phyloP scores from a whole-genome alignment of 2,329 filamentous ascomycete species.

The Leptographium galeiforme region DNA sequence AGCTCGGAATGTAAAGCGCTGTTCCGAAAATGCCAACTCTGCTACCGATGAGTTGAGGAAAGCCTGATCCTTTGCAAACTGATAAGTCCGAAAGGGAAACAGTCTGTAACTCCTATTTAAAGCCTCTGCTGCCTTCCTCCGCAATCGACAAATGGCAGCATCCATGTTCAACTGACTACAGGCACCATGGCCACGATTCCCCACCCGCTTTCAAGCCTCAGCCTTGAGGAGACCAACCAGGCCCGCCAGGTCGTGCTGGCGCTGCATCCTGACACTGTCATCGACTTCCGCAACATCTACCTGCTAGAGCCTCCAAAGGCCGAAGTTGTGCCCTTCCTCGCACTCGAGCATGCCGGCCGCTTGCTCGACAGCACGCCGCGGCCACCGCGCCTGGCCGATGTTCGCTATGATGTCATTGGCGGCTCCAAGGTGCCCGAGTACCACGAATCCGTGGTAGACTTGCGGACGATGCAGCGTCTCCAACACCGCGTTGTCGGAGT shows the following conservation, averaged over 20 bases:
- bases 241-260: not conserved
- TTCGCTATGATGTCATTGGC: slow-evolving; percentile 25
- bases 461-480: not conserved
- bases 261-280: slow-evolving; percentile 11
- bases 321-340: slow-evolving; percentile 29
- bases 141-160: too few species aligned
- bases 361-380: slow-evolving; percentile 9
- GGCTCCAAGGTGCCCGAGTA: slow-evolving; percentile 5
- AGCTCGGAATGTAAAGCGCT: too few species aligned
- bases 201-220: not conserved
- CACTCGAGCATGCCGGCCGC: slow-evolving; percentile 22
- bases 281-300: slow-evolving; percentile 35
- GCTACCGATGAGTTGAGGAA: too few species aligned
- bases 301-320: slow-evolving; percentile 35
- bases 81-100: too few species aligned
- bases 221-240: not conserved
- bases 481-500: not conserved
- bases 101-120: too few species aligned
- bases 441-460: slow-evolving; percentile 12
- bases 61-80: too few species aligned
- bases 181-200: not conserved
- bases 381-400: slow-evolving; percentile 16
- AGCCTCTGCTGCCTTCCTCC: too few species aligned
- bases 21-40: too few species aligned
- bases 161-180: not conserved